Evolutionary conservation across 2,329 filamentous ascomycete species (phyloP), one percentile per base, ranked within the genome.

Genomic region (Macrophomina phaseolina): DNA sequence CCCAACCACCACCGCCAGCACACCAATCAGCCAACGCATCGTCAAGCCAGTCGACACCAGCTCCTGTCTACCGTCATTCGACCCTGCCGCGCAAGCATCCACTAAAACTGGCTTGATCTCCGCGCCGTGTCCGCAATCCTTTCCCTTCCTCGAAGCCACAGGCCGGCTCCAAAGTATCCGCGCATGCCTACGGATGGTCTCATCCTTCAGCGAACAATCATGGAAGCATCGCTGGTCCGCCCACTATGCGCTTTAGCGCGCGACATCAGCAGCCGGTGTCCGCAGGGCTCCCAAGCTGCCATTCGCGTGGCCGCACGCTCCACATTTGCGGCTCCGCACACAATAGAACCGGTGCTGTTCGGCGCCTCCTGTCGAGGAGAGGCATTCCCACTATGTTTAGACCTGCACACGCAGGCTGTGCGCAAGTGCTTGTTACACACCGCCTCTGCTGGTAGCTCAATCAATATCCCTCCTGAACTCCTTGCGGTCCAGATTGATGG

Each of bases 321-420:
- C 56, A 60, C 40, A 60, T 32, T 60, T 60, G 56, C 56, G 56
- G 56, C 56, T 60, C 56, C 56, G 56, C 56, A 60, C 56, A 36
- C 56, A 36, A 18, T 42, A 32, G 40, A 45, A 12, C n/a, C 34
- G 42, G 42, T 16, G 42, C 16, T 14, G 42, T 45, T 45, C 42
- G 11, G 42, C 5, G 42, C 42, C 5, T 45, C 16, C 42, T 45
- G 23, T 14, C 42, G 16, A n/a, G 9, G 16, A 23, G 23, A 23
- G 23, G 23, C 23, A 23, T 23, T 14, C 42, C 42, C 42, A 3
- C 42, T 45, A 45, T 45, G 9, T 45, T 45, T 45, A 45, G 42
- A 45, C 42, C 42, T 38, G 42, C 42, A 18, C 8, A n/a, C 16
- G 16, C 42, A 45, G 23, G 42, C 42, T 45, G 42, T 9, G 12